These are phyloP conservation scores for Nasturtium officinale DNA, from an alignment of 345 rosid species.

Conservation along the genomic window DNA sequence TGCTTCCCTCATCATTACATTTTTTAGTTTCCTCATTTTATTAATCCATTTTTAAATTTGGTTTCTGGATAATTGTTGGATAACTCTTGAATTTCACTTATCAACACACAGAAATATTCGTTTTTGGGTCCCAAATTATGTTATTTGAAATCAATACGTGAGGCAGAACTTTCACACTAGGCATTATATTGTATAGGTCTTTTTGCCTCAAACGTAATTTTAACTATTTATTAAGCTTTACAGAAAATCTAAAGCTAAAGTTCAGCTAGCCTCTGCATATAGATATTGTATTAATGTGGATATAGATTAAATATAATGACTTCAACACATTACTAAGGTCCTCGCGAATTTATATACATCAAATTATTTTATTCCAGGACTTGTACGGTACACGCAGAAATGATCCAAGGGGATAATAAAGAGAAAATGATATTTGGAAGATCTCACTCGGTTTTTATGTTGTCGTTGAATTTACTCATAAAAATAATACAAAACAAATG, in stretches of 20 bases:
- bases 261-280: neutral
- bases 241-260: neutral
- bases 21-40: conserved; percentile 23
- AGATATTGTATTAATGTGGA: neutral
- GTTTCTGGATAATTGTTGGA: conserved; percentile 11
- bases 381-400: conserved; percentile 38
- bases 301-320: neutral
- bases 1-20: conserved; percentile 39
- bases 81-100: neutral
- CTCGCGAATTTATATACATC: neutral
- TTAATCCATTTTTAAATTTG: neutral
- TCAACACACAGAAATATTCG: neutral
- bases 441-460: conserved; percentile 33
- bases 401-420: conserved; percentile 16
- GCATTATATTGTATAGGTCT: neutral
- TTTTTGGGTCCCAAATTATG: neutral
- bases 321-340: neutral
- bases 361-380: neutral
- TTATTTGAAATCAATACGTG: neutral
- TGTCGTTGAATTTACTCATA: conserved; percentile 44
- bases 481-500: conserved; percentile 34
- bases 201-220: neutral
- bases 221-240: neutral
- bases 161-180: neutral
- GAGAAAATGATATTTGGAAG: conserved; percentile 2